A percentile compares a stretch with the other conserved stretches of the same genome.
phyloP scores from a whole-genome alignment of 345 rosid genomes.

The Eucalyptus viminalis region DNA sequence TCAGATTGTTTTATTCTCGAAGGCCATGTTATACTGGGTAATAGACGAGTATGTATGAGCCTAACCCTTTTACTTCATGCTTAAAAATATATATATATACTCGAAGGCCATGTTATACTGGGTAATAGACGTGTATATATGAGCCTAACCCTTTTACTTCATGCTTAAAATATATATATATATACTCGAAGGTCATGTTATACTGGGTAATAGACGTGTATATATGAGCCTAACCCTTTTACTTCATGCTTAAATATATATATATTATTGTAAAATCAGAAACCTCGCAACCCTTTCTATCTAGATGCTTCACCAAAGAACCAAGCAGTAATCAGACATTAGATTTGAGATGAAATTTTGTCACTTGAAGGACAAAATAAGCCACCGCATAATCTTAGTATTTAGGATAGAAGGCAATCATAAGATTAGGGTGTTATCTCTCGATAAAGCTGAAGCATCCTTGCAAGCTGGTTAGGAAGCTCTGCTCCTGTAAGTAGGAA shows the following conservation, averaged over 20 bases:
- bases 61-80: not conserved
- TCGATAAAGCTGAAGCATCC: slow-evolving; percentile 17
- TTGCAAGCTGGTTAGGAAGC: slow-evolving; percentile 43
- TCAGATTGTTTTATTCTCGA: not conserved
- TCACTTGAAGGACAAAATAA: not conserved
- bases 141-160: not conserved
- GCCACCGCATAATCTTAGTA: not conserved
- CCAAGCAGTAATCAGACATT: not conserved
- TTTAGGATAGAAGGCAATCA: not conserved
- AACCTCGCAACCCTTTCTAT: not conserved
- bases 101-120: not conserved
- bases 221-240: too few relatives aligned
- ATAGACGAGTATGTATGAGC: not conserved
- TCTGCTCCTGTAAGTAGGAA: slow-evolving; percentile 44
- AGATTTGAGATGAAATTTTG: not conserved
- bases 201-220: too few relatives aligned
- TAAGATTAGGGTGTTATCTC: not conserved
- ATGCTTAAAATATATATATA: not conserved
- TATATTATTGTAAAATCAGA: not conserved
- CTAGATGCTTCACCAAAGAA: not conserved
- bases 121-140: not conserved
- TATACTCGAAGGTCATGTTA: too few relatives aligned
- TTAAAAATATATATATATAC: not conserved
- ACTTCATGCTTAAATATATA: not conserved
- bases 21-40: not conserved